Percentiles rank a stretch among this genome's conserved stretches.
These are phyloP conservation scores for Pseudogymnoascus sp. DNA, from an alignment of 2,329 filamentous ascomycete genomes.

Conservation along the genomic window DNA sequence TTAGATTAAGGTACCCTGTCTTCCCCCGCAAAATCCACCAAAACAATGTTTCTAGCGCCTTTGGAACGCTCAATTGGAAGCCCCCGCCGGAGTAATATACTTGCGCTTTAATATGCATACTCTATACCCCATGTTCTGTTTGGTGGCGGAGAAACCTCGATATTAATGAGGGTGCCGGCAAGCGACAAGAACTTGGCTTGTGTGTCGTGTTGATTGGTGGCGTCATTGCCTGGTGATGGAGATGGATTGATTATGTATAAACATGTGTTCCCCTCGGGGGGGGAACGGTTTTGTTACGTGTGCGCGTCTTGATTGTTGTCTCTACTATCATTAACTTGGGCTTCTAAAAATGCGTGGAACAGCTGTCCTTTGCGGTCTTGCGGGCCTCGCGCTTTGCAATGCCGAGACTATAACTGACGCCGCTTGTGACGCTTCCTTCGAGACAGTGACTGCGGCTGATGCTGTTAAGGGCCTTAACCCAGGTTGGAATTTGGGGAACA, in stretches of 20 bases:
- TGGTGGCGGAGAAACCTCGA: not conserved
- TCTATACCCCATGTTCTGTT: not conserved
- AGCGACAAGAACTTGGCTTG: not conserved
- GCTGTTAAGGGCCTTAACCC: constrained; percentile 41
- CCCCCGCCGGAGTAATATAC: constrained; percentile 1
- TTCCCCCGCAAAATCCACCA: not conserved
- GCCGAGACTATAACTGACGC: constrained; percentile 1
- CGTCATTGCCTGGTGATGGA: not conserved
- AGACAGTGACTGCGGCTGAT: constrained; percentile 20
- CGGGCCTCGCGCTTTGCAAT: not conserved
- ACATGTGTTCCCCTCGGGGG: not conserved
- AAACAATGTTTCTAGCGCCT: not conserved
- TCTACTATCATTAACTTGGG: not conserved
- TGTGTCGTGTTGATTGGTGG: not conserved
- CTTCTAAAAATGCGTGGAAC: constrained; percentile 1
- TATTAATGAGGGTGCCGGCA: not conserved
- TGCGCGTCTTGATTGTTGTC: not conserved
- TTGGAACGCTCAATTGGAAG: constrained; percentile 1
- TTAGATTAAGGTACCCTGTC: constrained; percentile 7
- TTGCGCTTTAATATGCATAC: not conserved
- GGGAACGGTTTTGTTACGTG: not conserved
- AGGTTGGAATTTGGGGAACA: constrained; percentile 56
- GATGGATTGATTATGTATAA: not conserved
- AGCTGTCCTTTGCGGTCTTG: not conserved
- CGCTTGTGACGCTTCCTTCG: constrained; percentile 19